Conservation (phyloP, 1,284 basidiomycete species). For the Papiliotrema nemorosa region DNA sequence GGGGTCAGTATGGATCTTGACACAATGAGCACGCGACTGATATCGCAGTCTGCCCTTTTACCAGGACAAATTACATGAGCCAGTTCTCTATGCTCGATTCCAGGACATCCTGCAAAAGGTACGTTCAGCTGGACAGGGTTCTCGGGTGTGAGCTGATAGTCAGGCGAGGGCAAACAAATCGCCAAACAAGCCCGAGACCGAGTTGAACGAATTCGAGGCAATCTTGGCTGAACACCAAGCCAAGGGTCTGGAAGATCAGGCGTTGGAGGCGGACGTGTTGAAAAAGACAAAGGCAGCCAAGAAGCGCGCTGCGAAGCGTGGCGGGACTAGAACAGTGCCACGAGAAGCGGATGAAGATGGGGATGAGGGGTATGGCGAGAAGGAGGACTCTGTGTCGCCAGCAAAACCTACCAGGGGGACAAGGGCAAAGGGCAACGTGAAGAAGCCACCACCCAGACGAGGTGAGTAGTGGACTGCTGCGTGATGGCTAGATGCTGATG, state of each 20-base stretch:
- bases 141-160: background rate
- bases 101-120: conserved; percentile 80
- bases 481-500: background rate
- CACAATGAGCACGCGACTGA: background rate
- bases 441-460: conserved; percentile 15
- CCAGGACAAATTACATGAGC: conserved; percentile 91
- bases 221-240: conserved; percentile 76
- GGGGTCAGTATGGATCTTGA: conserved; percentile 51
- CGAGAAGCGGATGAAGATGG: conserved; percentile 15
- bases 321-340: conserved; percentile 5
- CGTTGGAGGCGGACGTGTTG: conserved; percentile 75
- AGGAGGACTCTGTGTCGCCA: conserved; percentile 6
- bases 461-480: conserved; percentile 11
- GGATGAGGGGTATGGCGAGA: conserved; percentile 14
- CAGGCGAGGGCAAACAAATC: conserved; percentile 79
- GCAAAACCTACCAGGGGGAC: conserved; percentile 4
- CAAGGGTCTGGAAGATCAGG: conserved; percentile 88
- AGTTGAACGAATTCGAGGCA: conserved; percentile 17
- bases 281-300: conserved; percentile 75
- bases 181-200: conserved; percentile 80
- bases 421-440: conserved; percentile 10
- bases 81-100: conserved; percentile 77
- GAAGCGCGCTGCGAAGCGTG: conserved; percentile 54
- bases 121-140: conserved; percentile 8
- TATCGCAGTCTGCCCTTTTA: conserved; percentile 65